phyloP scores from a whole-genome alignment of 768 basidiomycete genomes.

The Zangia roseola region DNA sequence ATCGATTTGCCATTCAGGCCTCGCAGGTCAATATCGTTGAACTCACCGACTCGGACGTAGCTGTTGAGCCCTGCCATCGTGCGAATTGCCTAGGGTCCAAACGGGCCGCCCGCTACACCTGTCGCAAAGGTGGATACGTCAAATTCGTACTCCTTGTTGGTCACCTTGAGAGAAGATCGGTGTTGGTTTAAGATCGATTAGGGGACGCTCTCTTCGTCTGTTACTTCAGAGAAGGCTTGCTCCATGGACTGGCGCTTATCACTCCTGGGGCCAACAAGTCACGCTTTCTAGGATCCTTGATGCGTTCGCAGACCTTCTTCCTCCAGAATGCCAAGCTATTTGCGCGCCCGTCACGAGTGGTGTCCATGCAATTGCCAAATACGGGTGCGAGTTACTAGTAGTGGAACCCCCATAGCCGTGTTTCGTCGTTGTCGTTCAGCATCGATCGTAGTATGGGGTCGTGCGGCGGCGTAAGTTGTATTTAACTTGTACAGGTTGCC shows the following conservation, averaged over 20 bases:
- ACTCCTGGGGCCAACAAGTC: constrained; percentile 12
- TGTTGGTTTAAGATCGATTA: constrained; percentile 5
- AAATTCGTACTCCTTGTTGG: constrained; percentile 4
- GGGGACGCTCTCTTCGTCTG: constrained; percentile 16
- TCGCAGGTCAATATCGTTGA: constrained; percentile 10
- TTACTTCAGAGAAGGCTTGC: constrained; percentile 10
- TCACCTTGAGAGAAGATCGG: constrained; percentile 10
- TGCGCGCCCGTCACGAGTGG: neutral
- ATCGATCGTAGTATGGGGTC: neutral
- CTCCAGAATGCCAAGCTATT: constrained; percentile 13
- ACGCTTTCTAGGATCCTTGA: constrained; percentile 12
- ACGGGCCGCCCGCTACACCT: constrained; percentile 1
- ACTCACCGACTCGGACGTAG: constrained; percentile 1
- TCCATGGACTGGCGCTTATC: constrained; percentile 11
- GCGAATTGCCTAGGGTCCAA: neutral
- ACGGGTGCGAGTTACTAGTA: neutral
- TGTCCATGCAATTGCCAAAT: constrained; percentile 9
- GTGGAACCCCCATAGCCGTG: too few species aligned
- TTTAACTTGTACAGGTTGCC: neutral
- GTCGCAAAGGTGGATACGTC: too few species aligned
- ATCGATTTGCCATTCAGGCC: constrained; percentile 10
- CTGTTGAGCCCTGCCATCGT: constrained; percentile 11
- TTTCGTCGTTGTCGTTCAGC: constrained; percentile 5
- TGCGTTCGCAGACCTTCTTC: constrained; percentile 12
- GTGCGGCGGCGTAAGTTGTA: neutral